These are phyloP conservation scores for Leccinum solheimii DNA, from an alignment of 1,284 basidiomycete species.

Conservation along the genomic window DNA sequence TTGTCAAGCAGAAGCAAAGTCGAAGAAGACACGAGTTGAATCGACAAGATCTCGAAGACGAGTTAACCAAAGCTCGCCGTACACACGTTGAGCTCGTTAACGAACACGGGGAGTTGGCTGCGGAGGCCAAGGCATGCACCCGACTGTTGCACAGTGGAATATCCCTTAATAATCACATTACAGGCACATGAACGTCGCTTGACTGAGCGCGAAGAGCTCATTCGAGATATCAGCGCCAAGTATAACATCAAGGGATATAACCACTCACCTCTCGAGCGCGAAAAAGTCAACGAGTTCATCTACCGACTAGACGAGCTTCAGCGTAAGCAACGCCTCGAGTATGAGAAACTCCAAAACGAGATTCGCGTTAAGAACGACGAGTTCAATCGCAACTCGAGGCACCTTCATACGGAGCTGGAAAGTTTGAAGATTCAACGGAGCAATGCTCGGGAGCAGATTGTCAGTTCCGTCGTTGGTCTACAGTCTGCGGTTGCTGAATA, in stretches of 20 bases:
- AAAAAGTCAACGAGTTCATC: slow-evolving; percentile 71
- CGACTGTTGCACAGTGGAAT: neutral
- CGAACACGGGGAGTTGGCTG: slow-evolving; percentile 60
- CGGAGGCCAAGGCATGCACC: slow-evolving; percentile 60
- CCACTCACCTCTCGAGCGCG: slow-evolving; percentile 60
- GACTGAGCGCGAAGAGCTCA: slow-evolving; percentile 69
- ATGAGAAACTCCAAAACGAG: slow-evolving; percentile 65
- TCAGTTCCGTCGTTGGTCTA: slow-evolving; percentile 34
- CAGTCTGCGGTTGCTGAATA: slow-evolving; percentile 4
- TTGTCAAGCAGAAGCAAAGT: slow-evolving; percentile 54
- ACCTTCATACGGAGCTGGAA: slow-evolving; percentile 55
- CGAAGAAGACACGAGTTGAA: slow-evolving; percentile 48
- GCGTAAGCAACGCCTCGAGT: slow-evolving; percentile 53
- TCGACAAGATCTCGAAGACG: slow-evolving; percentile 65
- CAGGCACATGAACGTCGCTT: slow-evolving; percentile 80
- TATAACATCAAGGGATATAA: slow-evolving; percentile 78
- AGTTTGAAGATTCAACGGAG: slow-evolving; percentile 52
- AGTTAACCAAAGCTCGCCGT: slow-evolving; percentile 51
- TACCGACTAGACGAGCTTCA: slow-evolving; percentile 59
- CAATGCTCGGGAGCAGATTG: slow-evolving; percentile 62
- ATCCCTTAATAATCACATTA: neutral
- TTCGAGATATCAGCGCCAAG: slow-evolving; percentile 69
- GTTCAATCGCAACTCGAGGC: slow-evolving; percentile 54
- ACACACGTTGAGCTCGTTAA: slow-evolving; percentile 58
- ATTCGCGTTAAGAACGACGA: slow-evolving; percentile 55